Evolutionary conservation across 306 rosid genomes (phyloP).

Genomic region (Gillenia trifoliata): DNA sequence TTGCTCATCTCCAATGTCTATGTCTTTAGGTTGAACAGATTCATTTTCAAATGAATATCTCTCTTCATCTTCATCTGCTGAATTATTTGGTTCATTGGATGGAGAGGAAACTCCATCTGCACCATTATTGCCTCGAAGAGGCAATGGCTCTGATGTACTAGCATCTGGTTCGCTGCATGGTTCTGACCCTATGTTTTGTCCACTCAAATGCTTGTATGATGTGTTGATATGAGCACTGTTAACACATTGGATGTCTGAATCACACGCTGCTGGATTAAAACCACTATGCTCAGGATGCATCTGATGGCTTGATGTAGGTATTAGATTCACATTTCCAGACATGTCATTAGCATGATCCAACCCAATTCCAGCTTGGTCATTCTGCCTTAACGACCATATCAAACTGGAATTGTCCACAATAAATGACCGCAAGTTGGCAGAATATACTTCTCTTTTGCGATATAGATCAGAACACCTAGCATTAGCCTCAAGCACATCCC

Average conservation of each 20-base stretch:
- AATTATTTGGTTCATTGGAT: slow-evolving; percentile 48
- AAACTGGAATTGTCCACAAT: slow-evolving; percentile 55
- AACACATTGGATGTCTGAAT: slow-evolving; percentile 42
- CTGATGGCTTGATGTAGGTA: slow-evolving; percentile 50
- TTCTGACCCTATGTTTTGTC: slow-evolving; percentile 58
- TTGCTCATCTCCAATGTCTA: slow-evolving; percentile 23
- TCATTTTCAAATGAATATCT: slow-evolving; percentile 48
- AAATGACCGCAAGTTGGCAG: slow-evolving; percentile 57
- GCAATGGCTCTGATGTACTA: slow-evolving; percentile 72
- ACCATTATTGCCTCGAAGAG: slow-evolving; percentile 43
- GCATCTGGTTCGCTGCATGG: slow-evolving; percentile 69
- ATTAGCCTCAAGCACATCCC: slow-evolving; percentile 79
- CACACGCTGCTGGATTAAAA: slow-evolving; percentile 41
- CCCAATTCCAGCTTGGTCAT: slow-evolving; percentile 48
- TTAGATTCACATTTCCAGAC: slow-evolving; percentile 46
- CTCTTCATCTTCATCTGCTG: slow-evolving; percentile 80
- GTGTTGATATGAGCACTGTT: slow-evolving; percentile 34
- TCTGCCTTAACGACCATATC: slow-evolving; percentile 54
- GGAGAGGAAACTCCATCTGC: slow-evolving; percentile 58
- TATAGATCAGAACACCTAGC: slow-evolving; percentile 70
- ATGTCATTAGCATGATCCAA: slow-evolving; percentile 38
- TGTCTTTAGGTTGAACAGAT: slow-evolving; percentile 37
- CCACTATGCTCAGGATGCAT: slow-evolving; percentile 48
- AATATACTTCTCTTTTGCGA: slow-evolving; percentile 67
- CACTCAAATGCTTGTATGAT: slow-evolving; percentile 30